phyloP scores from a whole-genome alignment of 2,329 filamentous ascomycete species.

The Trichoderma semiorbis region DNA sequence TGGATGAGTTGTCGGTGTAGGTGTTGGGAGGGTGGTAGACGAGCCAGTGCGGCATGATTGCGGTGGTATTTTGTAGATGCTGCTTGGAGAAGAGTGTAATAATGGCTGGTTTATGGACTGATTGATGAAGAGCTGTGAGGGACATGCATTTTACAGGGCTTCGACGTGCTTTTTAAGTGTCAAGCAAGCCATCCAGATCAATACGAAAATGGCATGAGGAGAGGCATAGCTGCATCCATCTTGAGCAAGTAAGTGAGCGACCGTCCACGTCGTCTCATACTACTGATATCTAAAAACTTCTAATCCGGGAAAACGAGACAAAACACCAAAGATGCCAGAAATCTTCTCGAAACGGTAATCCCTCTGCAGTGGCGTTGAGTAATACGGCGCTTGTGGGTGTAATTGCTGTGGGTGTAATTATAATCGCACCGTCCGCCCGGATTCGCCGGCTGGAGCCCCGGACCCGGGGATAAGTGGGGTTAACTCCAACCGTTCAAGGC shows the following conservation, averaged over 20 bases:
- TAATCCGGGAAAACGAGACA: neutral
- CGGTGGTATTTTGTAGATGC: neutral
- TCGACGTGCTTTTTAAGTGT: neutral
- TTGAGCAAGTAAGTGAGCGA: neutral
- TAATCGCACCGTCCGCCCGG: neutral
- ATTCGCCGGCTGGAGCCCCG: neutral
- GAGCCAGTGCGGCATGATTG: conserved; percentile 19
- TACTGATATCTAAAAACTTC: neutral
- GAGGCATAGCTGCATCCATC: neutral
- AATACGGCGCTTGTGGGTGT: neutral
- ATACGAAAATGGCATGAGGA: neutral
- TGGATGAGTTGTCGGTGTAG: conserved; percentile 9
- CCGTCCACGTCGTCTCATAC: neutral
- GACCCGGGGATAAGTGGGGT: neutral
- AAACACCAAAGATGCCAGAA: neutral
- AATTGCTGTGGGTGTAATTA: too few species aligned
- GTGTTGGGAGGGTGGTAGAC: conserved; percentile 13
- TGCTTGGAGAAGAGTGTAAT: neutral
- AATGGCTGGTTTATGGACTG: neutral
- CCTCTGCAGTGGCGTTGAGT: neutral
- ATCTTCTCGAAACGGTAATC: neutral
- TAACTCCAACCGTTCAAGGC: neutral
- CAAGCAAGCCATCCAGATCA: neutral
- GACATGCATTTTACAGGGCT: neutral
- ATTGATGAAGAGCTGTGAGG: neutral